Conservation (phyloP, 768 basidiomycete species). For the Naganishia vishniacii region DNA sequence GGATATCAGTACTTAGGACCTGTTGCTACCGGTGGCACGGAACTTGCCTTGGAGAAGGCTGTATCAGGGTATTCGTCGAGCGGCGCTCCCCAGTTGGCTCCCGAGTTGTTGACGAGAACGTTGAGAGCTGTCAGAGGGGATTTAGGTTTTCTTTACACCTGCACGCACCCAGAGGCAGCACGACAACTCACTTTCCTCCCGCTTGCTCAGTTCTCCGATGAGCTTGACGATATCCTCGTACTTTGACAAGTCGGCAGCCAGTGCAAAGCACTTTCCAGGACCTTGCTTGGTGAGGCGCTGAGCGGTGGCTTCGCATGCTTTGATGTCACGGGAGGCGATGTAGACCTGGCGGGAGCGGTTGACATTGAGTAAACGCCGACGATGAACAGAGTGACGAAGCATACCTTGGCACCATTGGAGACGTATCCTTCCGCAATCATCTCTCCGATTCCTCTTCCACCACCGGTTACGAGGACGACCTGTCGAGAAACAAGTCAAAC, state of each 20-base stretch:
- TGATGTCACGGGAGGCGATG: conserved; percentile 58
- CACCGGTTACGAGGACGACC: conserved; percentile 61
- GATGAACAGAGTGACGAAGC: background rate
- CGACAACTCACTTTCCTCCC: conserved; percentile 52
- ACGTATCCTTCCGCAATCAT: conserved; percentile 65
- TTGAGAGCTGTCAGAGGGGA: conserved; percentile 50
- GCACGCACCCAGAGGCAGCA: background rate
- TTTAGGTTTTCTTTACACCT: background rate
- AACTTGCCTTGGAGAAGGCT: conserved; percentile 55
- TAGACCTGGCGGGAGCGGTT: conserved; percentile 51
- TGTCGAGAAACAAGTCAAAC: background rate
- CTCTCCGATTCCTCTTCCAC: conserved; percentile 63
- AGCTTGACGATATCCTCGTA: conserved; percentile 57
- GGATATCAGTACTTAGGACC: background rate
- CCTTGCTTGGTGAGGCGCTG: conserved; percentile 56
- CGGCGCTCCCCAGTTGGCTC: conserved; percentile 49
- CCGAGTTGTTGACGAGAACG: conserved; percentile 57
- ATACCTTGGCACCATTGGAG: conserved; percentile 56
- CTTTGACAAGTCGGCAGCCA: conserved; percentile 58
- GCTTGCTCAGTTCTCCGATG: conserved; percentile 54
- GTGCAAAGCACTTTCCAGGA: conserved; percentile 56
- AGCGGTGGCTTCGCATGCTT: conserved; percentile 57
- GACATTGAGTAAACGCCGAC: background rate
- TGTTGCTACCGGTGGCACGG: no score
- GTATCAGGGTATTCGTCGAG: conserved; percentile 52